Conservation (phyloP, 2,329 filamentous ascomycete genomes). For the Canariomyces notabilis region DNA sequence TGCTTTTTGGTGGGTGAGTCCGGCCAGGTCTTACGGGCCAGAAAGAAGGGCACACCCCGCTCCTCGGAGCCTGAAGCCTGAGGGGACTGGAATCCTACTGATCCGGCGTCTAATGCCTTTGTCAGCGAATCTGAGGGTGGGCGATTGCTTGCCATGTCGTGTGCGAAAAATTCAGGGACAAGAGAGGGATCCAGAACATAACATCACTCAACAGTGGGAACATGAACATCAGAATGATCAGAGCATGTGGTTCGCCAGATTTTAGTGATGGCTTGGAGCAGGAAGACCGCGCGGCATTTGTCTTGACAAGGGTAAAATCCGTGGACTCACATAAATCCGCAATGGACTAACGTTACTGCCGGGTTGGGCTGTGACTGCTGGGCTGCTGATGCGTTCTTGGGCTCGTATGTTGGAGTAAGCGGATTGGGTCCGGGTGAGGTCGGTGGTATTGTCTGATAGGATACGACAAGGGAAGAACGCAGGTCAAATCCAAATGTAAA, state of each 20-base stretch:
- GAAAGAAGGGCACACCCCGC: slow-evolving; percentile 4
- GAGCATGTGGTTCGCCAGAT: too few species aligned
- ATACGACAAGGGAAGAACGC: neutral
- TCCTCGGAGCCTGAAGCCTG: neutral
- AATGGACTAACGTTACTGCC: too few species aligned
- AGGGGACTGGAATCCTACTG: neutral
- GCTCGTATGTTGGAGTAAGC: too few species aligned
- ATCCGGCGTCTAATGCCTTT: neutral
- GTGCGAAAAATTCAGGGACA: neutral
- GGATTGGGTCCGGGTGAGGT: too few species aligned
- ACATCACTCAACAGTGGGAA: too few species aligned
- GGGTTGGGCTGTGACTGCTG: slow-evolving; percentile 3
- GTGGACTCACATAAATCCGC: too few species aligned
- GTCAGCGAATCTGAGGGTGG: slow-evolving; percentile 4
- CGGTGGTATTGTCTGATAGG: too few species aligned
- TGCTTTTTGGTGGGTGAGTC: neutral
- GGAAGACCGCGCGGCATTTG: too few species aligned
- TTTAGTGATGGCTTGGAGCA: too few species aligned
- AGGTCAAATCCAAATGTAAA: neutral
- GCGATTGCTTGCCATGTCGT: slow-evolving; percentile 8
- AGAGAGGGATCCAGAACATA: neutral
- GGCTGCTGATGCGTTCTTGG: too few species aligned
- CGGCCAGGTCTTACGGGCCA: neutral
- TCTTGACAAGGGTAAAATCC: too few species aligned
- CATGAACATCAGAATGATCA: too few species aligned